Percentiles rank a stretch among this genome's conserved stretches.
Conservation (phyloP, 306 rosid species). For the Glycyrrhiza uralensis region DNA sequence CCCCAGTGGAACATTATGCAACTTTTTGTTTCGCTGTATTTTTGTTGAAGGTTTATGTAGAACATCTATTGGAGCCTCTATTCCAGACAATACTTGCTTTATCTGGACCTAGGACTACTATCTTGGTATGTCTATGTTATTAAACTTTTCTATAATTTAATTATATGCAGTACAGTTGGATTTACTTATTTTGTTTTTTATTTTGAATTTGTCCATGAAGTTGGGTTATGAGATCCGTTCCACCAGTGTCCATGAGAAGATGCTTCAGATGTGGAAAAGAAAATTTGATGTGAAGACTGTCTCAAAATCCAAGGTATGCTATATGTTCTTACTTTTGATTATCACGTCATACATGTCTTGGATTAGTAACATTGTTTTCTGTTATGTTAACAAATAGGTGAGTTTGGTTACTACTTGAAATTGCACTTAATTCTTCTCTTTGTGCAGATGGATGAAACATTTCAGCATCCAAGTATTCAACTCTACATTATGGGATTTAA, state of each 20-base stretch:
- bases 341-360: background rate
- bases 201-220: slow-evolving; percentile 41
- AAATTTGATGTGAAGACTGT: slow-evolving; percentile 70
- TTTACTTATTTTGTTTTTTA: background rate
- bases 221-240: slow-evolving; percentile 91
- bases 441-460: slow-evolving; percentile 86
- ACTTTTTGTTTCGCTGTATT: slow-evolving; percentile 1
- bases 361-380: background rate
- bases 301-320: slow-evolving; percentile 73
- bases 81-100: slow-evolving; percentile 71
- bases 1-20: background rate
- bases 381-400: background rate
- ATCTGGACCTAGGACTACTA: slow-evolving; percentile 86
- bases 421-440: slow-evolving; percentile 3
- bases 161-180: background rate
- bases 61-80: slow-evolving; percentile 82
- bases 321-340: background rate
- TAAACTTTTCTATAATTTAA: background rate
- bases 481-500: slow-evolving; percentile 66
- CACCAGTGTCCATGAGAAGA: slow-evolving; percentile 81
- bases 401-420: background rate
- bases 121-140: slow-evolving; percentile 53
- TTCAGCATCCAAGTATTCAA: slow-evolving; percentile 89
- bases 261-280: slow-evolving; percentile 86
- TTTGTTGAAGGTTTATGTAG: slow-evolving; percentile 69